These are phyloP conservation scores for Suillus discolor DNA, from an alignment of 768 basidiomycete species.

Conservation along the genomic window DNA sequence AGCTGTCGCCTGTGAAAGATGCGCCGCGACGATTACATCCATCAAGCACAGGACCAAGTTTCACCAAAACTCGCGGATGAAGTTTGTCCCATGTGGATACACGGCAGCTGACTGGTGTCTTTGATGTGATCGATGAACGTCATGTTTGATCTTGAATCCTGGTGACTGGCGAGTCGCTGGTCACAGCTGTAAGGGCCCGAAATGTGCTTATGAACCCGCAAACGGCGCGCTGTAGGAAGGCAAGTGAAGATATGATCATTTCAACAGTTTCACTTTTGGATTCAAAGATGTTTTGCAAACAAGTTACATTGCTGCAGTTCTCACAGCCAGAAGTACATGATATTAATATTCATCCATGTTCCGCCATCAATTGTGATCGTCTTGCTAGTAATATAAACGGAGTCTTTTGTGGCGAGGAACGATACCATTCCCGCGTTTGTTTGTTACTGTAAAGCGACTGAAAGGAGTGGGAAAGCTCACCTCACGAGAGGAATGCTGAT, in stretches of 20 bases:
- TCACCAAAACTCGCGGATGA: slow-evolving; percentile 7
- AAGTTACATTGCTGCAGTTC: neutral
- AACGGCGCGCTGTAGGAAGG: neutral
- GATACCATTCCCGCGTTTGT: slow-evolving; percentile 26
- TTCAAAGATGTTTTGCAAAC: neutral
- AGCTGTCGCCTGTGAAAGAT: slow-evolving; percentile 67
- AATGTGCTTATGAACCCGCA: neutral
- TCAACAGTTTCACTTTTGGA: neutral
- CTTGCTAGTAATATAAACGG: slow-evolving; percentile 31
- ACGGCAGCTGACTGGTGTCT: neutral
- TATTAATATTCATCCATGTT: slow-evolving; percentile 1
- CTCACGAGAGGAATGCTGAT: neutral
- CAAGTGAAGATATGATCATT: neutral
- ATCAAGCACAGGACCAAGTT: slow-evolving; percentile 20
- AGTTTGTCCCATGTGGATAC: neutral
- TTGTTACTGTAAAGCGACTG: neutral
- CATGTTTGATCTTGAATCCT: neutral
- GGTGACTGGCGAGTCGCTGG: neutral
- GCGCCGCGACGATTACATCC: slow-evolving; percentile 46
- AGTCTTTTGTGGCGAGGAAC: slow-evolving; percentile 32
- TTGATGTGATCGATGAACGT: neutral
- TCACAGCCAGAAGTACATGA: neutral
- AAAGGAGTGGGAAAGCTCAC: neutral
- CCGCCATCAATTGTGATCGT: neutral
- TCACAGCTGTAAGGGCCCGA: neutral